Evolutionary conservation across 495 filamentous ascomycete genomes (phyloP), one percentile per base, ranked within the genome.

Genomic region (Neurospora sublineolata): DNA sequence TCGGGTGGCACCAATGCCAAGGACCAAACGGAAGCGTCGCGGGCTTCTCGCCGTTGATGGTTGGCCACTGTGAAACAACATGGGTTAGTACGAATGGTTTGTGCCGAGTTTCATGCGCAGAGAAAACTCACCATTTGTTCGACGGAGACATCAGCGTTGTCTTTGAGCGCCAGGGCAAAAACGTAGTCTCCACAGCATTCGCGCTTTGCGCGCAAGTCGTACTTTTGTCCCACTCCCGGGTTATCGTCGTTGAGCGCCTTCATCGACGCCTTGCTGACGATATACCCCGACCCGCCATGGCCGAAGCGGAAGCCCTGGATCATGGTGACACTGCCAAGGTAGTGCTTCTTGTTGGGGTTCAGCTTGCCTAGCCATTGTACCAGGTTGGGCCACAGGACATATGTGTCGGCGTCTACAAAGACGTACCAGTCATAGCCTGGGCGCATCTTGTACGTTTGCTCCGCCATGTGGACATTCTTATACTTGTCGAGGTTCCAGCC

Each of bases 161-260:
- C 86, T 37, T 83, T 80, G 60, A 93, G 77, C 1, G 87, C 87
- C 69, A 86, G 80, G 37, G 86, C 85, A 42, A 93, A 81, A 5
- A 92, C 82, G 71, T 87, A 86, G 76, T 93, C 91, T 3, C 91
- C 91, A 60, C 89, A 92, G 83, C 90, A 93, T 68, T 88, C 84
- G 10, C 74, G 72, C 70, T 84, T 82, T 0, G 87, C 88, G 67
- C 79, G 83, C n/a, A 78, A 74, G 75, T 92, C 87, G 67, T 85
- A 84, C 70, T 83, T 79, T 64, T 80, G 81, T 1, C 77, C 85
- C 52, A 88, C 75, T 12, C 80, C 79, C 12, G 76, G 74, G 44
- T 81, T 67, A 5, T 80, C 72, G 75, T 83, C 83, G 1, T 76
- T 77, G n/a, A 85, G 76, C 40, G 84, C 78, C 67, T 82, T 75